Evolutionary conservation across 2,329 filamentous ascomycete species (phyloP), one percentile per base, ranked within the genome.

Genomic region (Balansia obtecta): DNA sequence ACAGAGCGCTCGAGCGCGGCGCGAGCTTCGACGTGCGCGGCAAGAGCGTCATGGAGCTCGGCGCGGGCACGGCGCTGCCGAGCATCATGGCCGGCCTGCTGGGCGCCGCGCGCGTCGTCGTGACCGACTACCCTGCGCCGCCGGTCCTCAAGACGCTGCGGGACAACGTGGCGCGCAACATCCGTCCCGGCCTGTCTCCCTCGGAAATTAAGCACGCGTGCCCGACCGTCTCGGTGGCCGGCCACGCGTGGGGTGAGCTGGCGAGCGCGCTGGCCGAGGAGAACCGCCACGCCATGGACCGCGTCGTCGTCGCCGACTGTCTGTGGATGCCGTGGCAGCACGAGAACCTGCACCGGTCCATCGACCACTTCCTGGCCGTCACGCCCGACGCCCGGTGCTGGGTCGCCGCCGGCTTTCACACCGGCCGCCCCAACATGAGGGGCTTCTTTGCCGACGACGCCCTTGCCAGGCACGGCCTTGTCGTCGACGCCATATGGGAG

Each of bases 51-150:
- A 79, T 96, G 9, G 91, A 96, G 68, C 80, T 96, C 22, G 91
- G 91, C 45, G 90, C 91, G 3, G 91, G 88, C 13, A 87, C 88
- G 0, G 91, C 88, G 0, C 75, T 96, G 38, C 88, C 89, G 0
- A 86, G 84, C 62, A 77, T 96, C 11, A 80, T 93, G 34, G 84
- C 83, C 57, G 85, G 85, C 1, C 71, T 86, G 34, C 75, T 85
- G 39, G 87, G 86, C 13, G 90, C 90, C 2, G 66, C 66, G 46
- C 77, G 71, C 48, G 80, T 86, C 2, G 85, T 96, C 10, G 82
- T 91, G 58, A 95, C 89, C 7, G 90, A 97, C 65, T 96, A 88
- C 63, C 88, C 88, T 0, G 90, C 96, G 64, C 73, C 76, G 40
- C 88, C 73, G 8, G 73, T 87, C 16, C 64, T 88, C 40, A 63